phyloP scores from a whole-genome alignment of 2,329 filamentous ascomycete genomes.

The Karstenula rhodostoma region DNA sequence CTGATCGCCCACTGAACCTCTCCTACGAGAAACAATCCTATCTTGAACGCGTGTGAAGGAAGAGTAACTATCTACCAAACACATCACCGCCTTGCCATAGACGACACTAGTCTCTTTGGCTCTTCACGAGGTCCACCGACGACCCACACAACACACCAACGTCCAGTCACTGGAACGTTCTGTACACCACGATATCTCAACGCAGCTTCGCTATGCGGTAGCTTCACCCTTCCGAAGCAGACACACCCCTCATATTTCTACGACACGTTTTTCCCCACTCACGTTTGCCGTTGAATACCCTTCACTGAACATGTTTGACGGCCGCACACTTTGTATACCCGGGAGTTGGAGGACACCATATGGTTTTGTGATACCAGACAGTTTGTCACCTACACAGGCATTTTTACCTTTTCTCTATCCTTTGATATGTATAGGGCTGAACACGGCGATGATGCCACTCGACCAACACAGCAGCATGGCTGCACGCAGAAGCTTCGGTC shows the following conservation, averaged over 20 bases:
- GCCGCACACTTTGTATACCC: conserved; percentile 35
- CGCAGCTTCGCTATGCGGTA: background rate
- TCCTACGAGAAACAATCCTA: conserved; percentile 21
- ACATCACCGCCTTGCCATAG: conserved; percentile 1
- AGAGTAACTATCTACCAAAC: background rate
- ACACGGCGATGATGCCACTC: conserved; percentile 9
- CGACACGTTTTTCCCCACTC: conserved; percentile 20
- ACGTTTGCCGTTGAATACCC: conserved; percentile 8
- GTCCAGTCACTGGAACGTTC: background rate
- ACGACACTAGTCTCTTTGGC: background rate
- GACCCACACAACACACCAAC: background rate
- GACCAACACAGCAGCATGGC: conserved; percentile 14
- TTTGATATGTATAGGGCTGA: background rate
- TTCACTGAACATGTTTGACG: conserved; percentile 39
- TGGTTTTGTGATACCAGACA: conserved; percentile 49
- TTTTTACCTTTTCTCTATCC: conserved; percentile 24
- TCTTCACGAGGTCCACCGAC: background rate
- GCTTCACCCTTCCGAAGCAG: background rate
- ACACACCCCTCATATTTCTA: conserved; percentile 20
- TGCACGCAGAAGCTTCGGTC: conserved; percentile 15
- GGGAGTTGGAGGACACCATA: conserved; percentile 38
- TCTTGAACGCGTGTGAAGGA: conserved; percentile 22
- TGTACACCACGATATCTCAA: background rate
- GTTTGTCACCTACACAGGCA: conserved; percentile 45
- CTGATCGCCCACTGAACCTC: conserved; percentile 26